phyloP scores from a whole-genome alignment of 2,329 filamentous ascomycete genomes.

The Botryotinia calthae region DNA sequence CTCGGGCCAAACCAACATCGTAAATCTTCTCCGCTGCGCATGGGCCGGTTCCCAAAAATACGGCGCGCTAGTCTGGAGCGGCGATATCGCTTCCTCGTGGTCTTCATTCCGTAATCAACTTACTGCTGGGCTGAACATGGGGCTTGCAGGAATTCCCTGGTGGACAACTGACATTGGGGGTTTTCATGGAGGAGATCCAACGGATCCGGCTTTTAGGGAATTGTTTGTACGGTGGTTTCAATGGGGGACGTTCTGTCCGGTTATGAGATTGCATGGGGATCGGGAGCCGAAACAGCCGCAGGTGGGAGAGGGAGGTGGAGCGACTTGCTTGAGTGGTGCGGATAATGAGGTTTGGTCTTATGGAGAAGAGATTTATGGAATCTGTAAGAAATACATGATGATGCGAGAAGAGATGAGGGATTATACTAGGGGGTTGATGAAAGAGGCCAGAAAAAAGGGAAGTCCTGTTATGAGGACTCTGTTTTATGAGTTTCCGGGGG shows the following conservation, averaged over 20 bases:
- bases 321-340: constrained; percentile 43
- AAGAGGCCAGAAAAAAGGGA: constrained; percentile 57
- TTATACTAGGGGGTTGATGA: constrained; percentile 59
- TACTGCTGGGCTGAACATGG: constrained; percentile 64
- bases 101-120: constrained; percentile 57
- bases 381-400: constrained; percentile 57
- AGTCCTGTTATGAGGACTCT: constrained; percentile 59
- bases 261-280: constrained; percentile 66
- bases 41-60: constrained; percentile 62
- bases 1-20: constrained; percentile 54
- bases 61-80: constrained; percentile 64
- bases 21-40: constrained; percentile 57
- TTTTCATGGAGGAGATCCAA: constrained; percentile 63
- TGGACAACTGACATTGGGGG: constrained; percentile 72
- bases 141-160: constrained; percentile 61
- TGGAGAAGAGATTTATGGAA: constrained; percentile 56
- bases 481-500: constrained; percentile 62
- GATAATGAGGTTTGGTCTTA: constrained; percentile 67
- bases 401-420: constrained; percentile 57
- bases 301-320: constrained; percentile 28
- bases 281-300: constrained; percentile 56
- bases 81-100: constrained; percentile 66
- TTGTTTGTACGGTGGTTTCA: constrained; percentile 68
- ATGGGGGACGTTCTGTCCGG: constrained; percentile 65
- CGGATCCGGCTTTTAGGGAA: constrained; percentile 56